Evolutionary conservation across 768 basidiomycete species (phyloP).

Genomic region (Trametes gibbosa): DNA sequence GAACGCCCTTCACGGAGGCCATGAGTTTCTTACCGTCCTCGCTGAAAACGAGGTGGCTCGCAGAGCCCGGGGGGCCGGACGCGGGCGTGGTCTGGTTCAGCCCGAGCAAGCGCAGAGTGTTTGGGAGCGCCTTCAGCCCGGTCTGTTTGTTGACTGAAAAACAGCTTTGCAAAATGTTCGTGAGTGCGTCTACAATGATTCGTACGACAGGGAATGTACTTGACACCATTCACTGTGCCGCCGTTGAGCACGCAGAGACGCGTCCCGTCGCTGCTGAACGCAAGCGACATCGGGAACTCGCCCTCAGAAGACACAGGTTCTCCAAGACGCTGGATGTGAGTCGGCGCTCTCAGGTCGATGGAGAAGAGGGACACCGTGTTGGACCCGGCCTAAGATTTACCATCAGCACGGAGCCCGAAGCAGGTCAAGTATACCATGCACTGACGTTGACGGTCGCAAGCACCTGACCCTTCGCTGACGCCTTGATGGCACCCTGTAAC

Average conservation of each 20-base stretch:
- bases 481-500: constrained; percentile 20
- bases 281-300: constrained; percentile 29
- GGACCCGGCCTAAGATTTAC: constrained; percentile 23
- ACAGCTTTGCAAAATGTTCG: constrained; percentile 30
- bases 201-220: constrained; percentile 21
- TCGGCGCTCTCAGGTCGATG: constrained; percentile 24
- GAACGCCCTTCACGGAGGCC: constrained; percentile 47
- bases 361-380: constrained; percentile 28
- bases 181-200: fast-evolving
- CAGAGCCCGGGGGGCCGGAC: constrained; percentile 43
- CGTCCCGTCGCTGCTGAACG: constrained; percentile 18
- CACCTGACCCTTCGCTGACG: constrained; percentile 19
- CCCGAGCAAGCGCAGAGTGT: constrained; percentile 41
- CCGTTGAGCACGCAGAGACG: constrained; percentile 36
- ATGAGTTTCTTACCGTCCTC: constrained; percentile 44
- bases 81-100: constrained; percentile 53
- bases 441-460: constrained; percentile 24
- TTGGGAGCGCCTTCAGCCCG: constrained; percentile 39
- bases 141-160: constrained; percentile 41
- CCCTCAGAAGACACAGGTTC: constrained; percentile 24
- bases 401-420: not conserved
- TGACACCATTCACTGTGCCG: constrained; percentile 42
- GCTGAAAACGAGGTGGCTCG: constrained; percentile 47
- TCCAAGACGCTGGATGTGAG: constrained; percentile 22
- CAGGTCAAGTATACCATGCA: not conserved